Conservation (phyloP, 2,329 filamentous ascomycete species). For the Trichoderma sp. region DNA sequence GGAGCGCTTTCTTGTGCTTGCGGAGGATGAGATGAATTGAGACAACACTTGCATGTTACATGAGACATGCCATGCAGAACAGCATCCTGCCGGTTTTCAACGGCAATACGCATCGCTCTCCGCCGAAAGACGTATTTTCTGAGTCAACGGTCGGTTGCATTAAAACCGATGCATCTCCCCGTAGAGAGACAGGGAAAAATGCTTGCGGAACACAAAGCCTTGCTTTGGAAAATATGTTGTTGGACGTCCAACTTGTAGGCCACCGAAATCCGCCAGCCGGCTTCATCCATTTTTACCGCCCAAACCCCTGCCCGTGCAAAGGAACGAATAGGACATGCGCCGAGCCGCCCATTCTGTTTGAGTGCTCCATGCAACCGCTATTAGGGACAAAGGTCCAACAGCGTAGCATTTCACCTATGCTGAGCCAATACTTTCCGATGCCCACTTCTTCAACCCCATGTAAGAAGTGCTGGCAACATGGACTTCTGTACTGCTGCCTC, state of each 20-base stretch:
- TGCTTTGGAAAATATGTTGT: neutral
- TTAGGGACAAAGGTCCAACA: neutral
- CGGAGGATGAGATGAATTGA: neutral
- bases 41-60: neutral
- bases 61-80: neutral
- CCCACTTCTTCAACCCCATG: slow-evolving; percentile 1
- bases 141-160: neutral
- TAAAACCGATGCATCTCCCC: neutral
- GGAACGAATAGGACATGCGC: slow-evolving; percentile 16
- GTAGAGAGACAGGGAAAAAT: neutral
- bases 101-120: neutral
- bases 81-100: neutral
- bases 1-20: neutral
- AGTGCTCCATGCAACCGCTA: neutral
- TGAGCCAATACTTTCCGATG: slow-evolving; percentile 5
- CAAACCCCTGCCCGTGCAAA: neutral
- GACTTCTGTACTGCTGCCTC: neutral
- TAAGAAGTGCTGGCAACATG: neutral
- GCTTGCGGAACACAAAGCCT: neutral
- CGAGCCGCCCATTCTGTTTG: slow-evolving; percentile 4
- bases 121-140: neutral
- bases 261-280: neutral
- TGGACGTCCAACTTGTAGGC: neutral
- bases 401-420: neutral
- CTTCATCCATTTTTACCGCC: slow-evolving; percentile 1